Percentiles rank a stretch among this genome's conserved stretches.
Evolutionary conservation across 1,139 yeast genomes (phyloP).

Genomic region (Candida sp.): DNA sequence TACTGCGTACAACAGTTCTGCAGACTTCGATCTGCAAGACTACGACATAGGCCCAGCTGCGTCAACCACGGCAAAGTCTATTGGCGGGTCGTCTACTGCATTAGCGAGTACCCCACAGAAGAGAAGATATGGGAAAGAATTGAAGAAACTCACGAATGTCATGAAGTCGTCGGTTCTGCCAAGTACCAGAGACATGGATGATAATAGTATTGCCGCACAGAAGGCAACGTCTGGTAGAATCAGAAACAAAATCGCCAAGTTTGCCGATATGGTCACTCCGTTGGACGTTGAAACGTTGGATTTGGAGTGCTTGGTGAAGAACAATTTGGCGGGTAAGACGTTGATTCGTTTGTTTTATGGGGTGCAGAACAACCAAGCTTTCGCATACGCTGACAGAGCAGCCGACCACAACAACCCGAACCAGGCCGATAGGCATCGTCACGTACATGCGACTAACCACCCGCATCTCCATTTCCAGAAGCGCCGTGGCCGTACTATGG

Average conservation of each 20-base stretch:
- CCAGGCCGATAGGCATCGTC: slow-evolving; percentile 6
- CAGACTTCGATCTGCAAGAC: slow-evolving; percentile 6
- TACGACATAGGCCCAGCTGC: slow-evolving; percentile 8
- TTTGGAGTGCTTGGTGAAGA: slow-evolving; percentile 37
- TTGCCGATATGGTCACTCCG: slow-evolving; percentile 41
- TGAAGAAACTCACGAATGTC: slow-evolving; percentile 66
- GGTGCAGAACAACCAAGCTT: slow-evolving; percentile 7
- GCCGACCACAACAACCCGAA: neutral
- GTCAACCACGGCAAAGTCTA: neutral
- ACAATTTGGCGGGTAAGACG: slow-evolving; percentile 39
- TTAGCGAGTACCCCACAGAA: slow-evolving; percentile 20
- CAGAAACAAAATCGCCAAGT: slow-evolving; percentile 39
- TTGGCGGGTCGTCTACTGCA: neutral
- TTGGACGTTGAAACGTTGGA: slow-evolving; percentile 50
- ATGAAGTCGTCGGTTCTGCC: slow-evolving; percentile 79
- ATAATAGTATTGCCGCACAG: slow-evolving; percentile 20
- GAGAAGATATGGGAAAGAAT: slow-evolving; percentile 47
- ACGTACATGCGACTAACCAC: slow-evolving; percentile 14
- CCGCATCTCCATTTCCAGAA: slow-evolving; percentile 14
- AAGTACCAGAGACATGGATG: slow-evolving; percentile 31
- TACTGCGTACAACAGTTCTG: slow-evolving; percentile 8
- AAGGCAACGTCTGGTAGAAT: slow-evolving; percentile 30
- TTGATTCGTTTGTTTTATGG: slow-evolving; percentile 43
- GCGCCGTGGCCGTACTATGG: slow-evolving; percentile 13
- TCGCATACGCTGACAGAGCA: neutral